phyloP scores from a whole-genome alignment of 441 rosid genomes.

The Kokia cookei region DNA sequence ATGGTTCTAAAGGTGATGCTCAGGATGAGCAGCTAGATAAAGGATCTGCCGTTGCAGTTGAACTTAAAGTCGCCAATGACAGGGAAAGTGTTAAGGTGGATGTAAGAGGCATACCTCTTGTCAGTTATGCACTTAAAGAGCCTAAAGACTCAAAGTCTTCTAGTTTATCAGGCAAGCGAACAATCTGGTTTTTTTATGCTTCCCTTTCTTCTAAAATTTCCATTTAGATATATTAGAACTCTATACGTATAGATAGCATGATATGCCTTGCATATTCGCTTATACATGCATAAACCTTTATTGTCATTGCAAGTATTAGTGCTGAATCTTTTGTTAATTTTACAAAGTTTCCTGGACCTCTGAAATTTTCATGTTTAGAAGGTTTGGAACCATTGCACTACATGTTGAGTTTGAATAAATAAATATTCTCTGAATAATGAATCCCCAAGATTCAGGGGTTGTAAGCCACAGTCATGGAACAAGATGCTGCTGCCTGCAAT shows the following conservation, averaged over 20 bases:
- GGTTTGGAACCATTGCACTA: background rate
- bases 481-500: background rate
- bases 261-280: background rate
- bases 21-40: constrained; percentile 13
- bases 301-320: background rate
- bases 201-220: background rate
- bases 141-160: constrained; percentile 50
- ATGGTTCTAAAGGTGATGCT: no score
- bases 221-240: background rate
- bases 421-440: background rate
- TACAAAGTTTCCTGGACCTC: background rate
- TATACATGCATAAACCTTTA: background rate
- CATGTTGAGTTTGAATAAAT: background rate
- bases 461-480: background rate
- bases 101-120: constrained; percentile 42
- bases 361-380: background rate
- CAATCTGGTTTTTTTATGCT: background rate
- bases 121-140: constrained; percentile 60
- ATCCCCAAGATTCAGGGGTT: background rate
- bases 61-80: constrained; percentile 43
- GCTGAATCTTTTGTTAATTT: background rate
- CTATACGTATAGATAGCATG: background rate
- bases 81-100: constrained; percentile 43
- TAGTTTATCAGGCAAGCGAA: constrained; percentile 42
- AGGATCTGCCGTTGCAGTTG: constrained; percentile 32